Conservation (phyloP, 129 eudicot species). For the Deinandra increscens region DNA sequence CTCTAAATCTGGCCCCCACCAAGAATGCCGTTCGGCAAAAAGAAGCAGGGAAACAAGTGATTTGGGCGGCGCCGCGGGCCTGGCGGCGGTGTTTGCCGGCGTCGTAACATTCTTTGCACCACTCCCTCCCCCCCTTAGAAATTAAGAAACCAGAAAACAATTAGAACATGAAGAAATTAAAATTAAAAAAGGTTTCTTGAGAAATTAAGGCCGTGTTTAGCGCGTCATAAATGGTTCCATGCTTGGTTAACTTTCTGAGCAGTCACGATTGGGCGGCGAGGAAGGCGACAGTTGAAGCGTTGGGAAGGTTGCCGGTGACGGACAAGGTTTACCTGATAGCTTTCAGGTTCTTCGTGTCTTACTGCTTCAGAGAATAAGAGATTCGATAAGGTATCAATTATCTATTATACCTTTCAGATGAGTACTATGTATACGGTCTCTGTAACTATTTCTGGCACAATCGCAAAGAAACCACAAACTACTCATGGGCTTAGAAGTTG, state of each 20-base stretch:
- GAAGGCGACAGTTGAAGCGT: constrained; percentile 78
- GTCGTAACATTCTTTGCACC: too few species aligned
- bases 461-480: background rate
- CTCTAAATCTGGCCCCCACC: too few species aligned
- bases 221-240: too few species aligned
- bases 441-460: background rate
- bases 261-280: constrained; percentile 83
- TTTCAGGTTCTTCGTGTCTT: constrained; percentile 51
- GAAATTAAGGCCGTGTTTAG: too few species aligned
- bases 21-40: too few species aligned
- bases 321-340: constrained; percentile 41
- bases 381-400: constrained; percentile 75
- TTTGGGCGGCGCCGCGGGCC: too few species aligned
- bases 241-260: constrained; percentile 57
- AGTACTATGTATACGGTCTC: background rate
- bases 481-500: background rate
- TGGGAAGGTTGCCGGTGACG: constrained; percentile 49
- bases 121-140: too few species aligned
- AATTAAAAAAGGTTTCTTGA: too few species aligned
- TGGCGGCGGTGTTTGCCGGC: too few species aligned
- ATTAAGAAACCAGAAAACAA: too few species aligned
- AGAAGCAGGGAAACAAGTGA: too few species aligned
- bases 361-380: constrained; percentile 58
- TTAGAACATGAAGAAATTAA: too few species aligned
- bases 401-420: constrained; percentile 1